These are phyloP conservation scores for Vishniacozyma victoriae DNA, from an alignment of 768 basidiomycete genomes.

Conservation along the genomic window DNA sequence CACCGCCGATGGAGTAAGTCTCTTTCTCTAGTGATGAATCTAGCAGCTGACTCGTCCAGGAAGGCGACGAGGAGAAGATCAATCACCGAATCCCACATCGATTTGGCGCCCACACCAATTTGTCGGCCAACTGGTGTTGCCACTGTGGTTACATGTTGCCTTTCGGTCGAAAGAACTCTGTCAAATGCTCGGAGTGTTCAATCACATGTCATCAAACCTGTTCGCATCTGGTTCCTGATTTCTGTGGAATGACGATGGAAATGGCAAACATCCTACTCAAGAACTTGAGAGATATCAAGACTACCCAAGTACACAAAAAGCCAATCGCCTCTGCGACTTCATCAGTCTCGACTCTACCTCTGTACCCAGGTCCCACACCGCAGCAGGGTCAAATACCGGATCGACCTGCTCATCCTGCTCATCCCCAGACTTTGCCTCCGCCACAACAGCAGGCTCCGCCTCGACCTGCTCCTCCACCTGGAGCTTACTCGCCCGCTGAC, in stretches of 20 bases:
- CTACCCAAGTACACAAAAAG: slow-evolving; percentile 45
- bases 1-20: slow-evolving; percentile 72
- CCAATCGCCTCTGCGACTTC: slow-evolving; percentile 32
- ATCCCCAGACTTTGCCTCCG: slow-evolving; percentile 9
- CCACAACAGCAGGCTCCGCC: slow-evolving; percentile 9
- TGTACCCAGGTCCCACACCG: slow-evolving; percentile 9
- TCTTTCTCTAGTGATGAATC: background rate
- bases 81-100: slow-evolving; percentile 99
- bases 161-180: slow-evolving; percentile 90
- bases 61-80: slow-evolving; percentile 95
- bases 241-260: slow-evolving; percentile 99
- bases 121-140: slow-evolving; percentile 98
- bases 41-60: slow-evolving; percentile 52
- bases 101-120: slow-evolving; percentile 92
- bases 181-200: slow-evolving; percentile 90
- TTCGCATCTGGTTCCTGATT: slow-evolving; percentile 96
- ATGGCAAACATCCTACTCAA: slow-evolving; percentile 88
- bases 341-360: slow-evolving; percentile 27
- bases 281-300: slow-evolving; percentile 85
- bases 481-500: slow-evolving; percentile 27
- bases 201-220: slow-evolving; percentile 97
- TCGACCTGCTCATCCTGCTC: slow-evolving; percentile 11
- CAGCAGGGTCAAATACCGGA: slow-evolving; percentile 7
- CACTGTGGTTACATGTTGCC: slow-evolving; percentile 98
- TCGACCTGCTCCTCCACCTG: slow-evolving; percentile 25